phyloP scores from a whole-genome alignment of 768 basidiomycete genomes.

The Lepiota brunneoincarnata region DNA sequence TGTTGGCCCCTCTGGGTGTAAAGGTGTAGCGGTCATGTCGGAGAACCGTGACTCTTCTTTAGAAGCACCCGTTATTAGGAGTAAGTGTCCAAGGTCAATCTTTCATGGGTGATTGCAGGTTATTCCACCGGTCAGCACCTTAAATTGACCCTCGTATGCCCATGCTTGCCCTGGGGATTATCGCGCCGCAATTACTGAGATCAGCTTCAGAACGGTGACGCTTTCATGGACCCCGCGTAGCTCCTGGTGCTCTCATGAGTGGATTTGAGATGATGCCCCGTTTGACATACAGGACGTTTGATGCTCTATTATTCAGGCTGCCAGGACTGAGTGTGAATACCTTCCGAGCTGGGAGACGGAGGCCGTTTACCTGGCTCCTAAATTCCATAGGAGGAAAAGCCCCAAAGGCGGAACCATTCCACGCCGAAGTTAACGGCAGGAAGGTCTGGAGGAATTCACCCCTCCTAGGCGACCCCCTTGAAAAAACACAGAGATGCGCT shows the following conservation, averaged over 20 bases:
- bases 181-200: background rate
- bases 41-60: background rate
- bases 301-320: no score
- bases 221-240: no score
- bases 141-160: background rate
- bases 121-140: background rate
- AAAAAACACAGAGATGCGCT: no score
- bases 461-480: background rate
- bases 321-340: no score
- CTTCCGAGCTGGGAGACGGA: background rate
- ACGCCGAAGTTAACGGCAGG: slow-evolving; percentile 3
- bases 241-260: no score
- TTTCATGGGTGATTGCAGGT: no score
- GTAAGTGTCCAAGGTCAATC: no score
- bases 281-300: no score
- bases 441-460: background rate
- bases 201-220: no score
- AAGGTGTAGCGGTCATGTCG: background rate
- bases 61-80: no score
- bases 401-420: background rate
- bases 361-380: background rate
- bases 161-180: background rate
- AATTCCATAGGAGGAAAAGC: background rate
- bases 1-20: background rate
- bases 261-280: no score